Evolutionary conservation across 148 eudicot genomes (phyloP).

Genomic region (Rhododendron kiyosumense): DNA sequence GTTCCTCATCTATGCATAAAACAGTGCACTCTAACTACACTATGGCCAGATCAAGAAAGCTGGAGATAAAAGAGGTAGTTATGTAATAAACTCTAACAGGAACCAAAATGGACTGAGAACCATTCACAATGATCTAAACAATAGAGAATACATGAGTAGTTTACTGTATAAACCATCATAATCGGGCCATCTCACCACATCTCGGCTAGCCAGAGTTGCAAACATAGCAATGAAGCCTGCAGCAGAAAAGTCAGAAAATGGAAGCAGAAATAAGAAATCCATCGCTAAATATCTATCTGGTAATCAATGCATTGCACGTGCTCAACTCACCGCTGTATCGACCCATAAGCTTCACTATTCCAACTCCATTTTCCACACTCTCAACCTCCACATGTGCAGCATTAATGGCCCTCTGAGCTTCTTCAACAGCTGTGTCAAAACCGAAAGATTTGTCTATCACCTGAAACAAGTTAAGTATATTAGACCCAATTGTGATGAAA

Average conservation of each 20-base stretch:
- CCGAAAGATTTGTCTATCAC: slow-evolving; percentile 65
- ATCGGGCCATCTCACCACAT: slow-evolving; percentile 36
- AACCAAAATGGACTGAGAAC: neutral
- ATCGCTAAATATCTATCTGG: neutral
- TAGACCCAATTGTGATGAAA: neutral
- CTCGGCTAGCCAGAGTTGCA: slow-evolving; percentile 56
- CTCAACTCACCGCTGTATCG: slow-evolving; percentile 45
- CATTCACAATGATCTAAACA: neutral
- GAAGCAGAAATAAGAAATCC: slow-evolving; percentile 7
- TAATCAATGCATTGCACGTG: neutral
- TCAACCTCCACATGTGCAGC: slow-evolving; percentile 70
- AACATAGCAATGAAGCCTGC: slow-evolving; percentile 57
- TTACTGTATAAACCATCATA: neutral
- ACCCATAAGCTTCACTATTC: slow-evolving; percentile 61
- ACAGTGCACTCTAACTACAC: neutral
- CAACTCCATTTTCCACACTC: slow-evolving; percentile 59
- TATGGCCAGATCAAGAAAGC: neutral
- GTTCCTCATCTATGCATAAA: neutral
- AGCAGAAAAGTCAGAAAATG: neutral
- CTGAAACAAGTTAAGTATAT: slow-evolving; percentile 22
- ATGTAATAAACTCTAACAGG: neutral
- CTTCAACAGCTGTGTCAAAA: slow-evolving; percentile 66
- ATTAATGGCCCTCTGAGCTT: slow-evolving; percentile 65
- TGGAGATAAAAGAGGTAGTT: neutral
- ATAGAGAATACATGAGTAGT: neutral